phyloP scores from a whole-genome alignment of 371 early-diverging fungal genomes.

The Mortierella sp. region DNA sequence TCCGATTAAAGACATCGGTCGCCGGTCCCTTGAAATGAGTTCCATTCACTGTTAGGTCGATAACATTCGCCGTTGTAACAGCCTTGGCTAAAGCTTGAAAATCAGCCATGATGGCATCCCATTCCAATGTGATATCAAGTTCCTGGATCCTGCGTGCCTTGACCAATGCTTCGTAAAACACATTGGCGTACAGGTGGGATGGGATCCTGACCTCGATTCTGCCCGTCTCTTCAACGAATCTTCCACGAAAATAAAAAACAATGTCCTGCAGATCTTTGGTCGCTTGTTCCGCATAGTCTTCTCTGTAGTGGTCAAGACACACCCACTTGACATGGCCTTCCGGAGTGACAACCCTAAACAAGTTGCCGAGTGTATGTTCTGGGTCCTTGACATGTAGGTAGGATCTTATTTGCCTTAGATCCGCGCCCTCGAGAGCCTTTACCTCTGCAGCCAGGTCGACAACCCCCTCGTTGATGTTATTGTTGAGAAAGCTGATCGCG shows the following conservation, averaged over 20 bases:
- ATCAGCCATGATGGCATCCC: conserved; percentile 11
- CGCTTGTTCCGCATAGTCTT: not conserved
- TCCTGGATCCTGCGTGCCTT: conserved; percentile 1
- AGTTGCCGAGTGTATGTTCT: conserved; percentile 11
- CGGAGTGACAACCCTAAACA: conserved; percentile 14
- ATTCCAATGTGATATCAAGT: conserved; percentile 7
- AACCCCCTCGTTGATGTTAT: no score
- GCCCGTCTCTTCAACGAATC: not conserved
- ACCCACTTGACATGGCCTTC: conserved; percentile 33
- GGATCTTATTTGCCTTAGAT: conserved; percentile 9
- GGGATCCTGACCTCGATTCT: not conserved
- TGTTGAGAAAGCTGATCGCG: not conserved
- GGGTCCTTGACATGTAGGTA: conserved; percentile 6
- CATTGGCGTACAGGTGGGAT: not conserved
- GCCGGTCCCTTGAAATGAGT: not conserved
- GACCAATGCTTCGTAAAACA: conserved; percentile 8
- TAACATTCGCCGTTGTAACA: conserved; percentile 2
- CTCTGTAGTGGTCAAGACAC: conserved; percentile 17
- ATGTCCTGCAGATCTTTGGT: not conserved
- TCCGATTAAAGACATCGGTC: conserved; percentile 5
- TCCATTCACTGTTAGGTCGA: not conserved
- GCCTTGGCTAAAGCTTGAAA: conserved; percentile 4
- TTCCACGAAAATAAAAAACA: conserved; percentile 1
- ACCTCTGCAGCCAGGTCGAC: not conserved
- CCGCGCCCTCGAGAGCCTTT: conserved; percentile 13